phyloP scores from a whole-genome alignment of 179 eudicot genomes.

The Beta macrorhiza region DNA sequence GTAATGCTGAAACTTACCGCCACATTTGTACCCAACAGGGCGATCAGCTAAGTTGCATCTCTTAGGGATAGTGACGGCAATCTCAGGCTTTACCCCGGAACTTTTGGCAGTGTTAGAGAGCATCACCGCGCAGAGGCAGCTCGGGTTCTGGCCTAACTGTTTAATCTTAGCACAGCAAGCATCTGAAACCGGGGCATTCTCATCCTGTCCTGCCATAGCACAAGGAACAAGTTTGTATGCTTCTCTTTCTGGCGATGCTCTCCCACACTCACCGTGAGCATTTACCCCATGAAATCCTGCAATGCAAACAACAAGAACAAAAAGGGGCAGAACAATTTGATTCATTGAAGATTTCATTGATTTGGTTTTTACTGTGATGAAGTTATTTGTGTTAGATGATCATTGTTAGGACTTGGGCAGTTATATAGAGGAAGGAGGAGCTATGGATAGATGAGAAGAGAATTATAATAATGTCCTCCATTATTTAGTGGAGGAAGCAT shows the following conservation, averaged over 20 bases:
- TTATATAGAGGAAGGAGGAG: constrained; percentile 25
- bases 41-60: constrained; percentile 61
- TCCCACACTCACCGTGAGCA: constrained; percentile 52
- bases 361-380: background rate
- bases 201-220: constrained; percentile 45
- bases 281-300: constrained; percentile 29
- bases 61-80: constrained; percentile 61
- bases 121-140: constrained; percentile 70
- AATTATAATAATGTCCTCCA: constrained; percentile 15
- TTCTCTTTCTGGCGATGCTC: constrained; percentile 42
- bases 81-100: constrained; percentile 56
- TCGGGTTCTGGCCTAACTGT: constrained; percentile 52
- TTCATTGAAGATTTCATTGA: constrained; percentile 8
- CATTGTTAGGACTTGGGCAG: background rate
- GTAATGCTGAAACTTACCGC: constrained; percentile 31
- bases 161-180: constrained; percentile 51
- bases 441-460: background rate
- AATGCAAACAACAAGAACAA: constrained; percentile 20
- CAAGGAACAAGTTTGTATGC: constrained; percentile 57
- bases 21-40: constrained; percentile 69
- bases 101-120: constrained; percentile 57
- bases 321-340: constrained; percentile 8
- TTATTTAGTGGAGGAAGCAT: constrained; percentile 27
- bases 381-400: background rate
- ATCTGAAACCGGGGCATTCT: constrained; percentile 35